These are phyloP conservation scores for Leptographium radiaticola DNA, from an alignment of 2,329 filamentous ascomycete species.

Conservation along the genomic window DNA sequence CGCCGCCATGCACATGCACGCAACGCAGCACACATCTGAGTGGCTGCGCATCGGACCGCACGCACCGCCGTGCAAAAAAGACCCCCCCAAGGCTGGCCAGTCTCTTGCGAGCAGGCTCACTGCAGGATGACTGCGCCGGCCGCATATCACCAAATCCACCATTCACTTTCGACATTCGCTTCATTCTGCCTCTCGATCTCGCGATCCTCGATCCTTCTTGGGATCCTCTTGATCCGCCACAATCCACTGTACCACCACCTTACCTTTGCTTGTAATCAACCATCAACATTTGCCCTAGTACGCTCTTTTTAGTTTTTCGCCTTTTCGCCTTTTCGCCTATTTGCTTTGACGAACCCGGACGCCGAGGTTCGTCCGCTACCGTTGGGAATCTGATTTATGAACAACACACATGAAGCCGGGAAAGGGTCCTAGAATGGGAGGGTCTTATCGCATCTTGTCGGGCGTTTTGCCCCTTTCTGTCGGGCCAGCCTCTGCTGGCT, in stretches of 20 bases:
- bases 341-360: neutral
- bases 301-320: neutral
- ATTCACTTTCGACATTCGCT: conserved; percentile 1
- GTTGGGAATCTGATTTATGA: neutral
- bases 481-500: neutral
- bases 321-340: neutral
- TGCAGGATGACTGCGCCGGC: neutral
- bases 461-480: neutral
- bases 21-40: no score
- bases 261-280: conserved; percentile 12
- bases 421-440: neutral
- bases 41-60: no score
- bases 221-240: neutral
- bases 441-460: no score
- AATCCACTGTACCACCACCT: conserved; percentile 13
- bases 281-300: conserved; percentile 1
- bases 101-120: neutral
- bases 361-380: neutral
- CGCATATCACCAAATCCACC: neutral
- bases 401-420: neutral
- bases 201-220: conserved; percentile 2
- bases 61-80: no score
- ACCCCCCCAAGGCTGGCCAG: no score
- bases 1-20: no score
- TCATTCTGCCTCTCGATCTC: neutral